Base-by-base conservation (phyloP, 1,139 yeast genomes). In the Pichia sp. region DNA sequence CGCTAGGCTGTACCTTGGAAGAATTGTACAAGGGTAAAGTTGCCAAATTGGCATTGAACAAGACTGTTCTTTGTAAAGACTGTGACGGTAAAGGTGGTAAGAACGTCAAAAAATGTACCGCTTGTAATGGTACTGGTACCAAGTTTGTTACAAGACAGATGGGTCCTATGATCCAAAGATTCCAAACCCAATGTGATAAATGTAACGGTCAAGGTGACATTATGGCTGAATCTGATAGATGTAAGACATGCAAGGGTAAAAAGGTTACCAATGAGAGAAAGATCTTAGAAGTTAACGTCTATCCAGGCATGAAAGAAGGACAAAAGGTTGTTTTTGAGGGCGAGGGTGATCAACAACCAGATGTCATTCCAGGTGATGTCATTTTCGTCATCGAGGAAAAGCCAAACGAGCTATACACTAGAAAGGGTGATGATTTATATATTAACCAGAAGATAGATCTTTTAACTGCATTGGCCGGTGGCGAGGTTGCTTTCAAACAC, bases 111-210 rank as follows among this genome's bases (percentile, higher is more conserved):
- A 84, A 85, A 67, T 93, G 99, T 84, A 64, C 84, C 56, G 73
- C 84, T 49, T 93, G 99, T 84, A 74, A 76, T 64, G 99, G 99
- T 74, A 80, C 81, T 67, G 99, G 99, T 81, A 77, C 87, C 73
- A 89, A 84, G 74, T 87, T 93, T 65, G 87, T 92, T 65, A 90
- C 97, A 56, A 88, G 97, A 78, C 98, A 93, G 75, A 92, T 93
- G 97, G 99, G 99, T 64, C 97, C 97, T 62, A 90, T 93, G 95
- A 87, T 93, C 68, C 99, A 93, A 78, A 85, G 97, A 79, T 88
- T 88, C 83, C 99, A 93, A 77, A 85, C 96, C 45, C 85, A 84
- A 56, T 93, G 99, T 86, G 95, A 89, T 64, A 85, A 76, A 59
- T 93, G 99, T 85, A 76, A 82, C 64, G 99, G 98, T 70, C 79